Base-by-base conservation (phyloP, 352 stramenopile genomes). In the Phytophthora sansomeana region DNA sequence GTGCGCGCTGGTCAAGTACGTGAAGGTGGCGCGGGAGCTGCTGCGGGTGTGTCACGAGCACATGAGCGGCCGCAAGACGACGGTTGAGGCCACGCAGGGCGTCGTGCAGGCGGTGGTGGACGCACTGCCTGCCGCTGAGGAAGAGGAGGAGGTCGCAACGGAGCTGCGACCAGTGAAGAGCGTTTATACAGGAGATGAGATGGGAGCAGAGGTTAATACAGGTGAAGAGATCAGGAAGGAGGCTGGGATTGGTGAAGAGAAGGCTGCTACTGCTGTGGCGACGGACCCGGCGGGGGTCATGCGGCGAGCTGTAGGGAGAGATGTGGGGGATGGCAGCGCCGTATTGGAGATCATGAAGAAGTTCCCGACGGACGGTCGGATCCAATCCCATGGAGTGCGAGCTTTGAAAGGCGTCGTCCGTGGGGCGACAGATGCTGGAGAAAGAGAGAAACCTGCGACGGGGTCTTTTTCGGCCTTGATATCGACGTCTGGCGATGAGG, bases 291-390 rank as follows among this genome's bases (percentile, higher is more conserved):
- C 75, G 0, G 74, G 71, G 1, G 77, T 85, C 51, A 84, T 91
- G 72, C 74, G 80, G 16, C 76, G 82, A 35, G 82, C 80, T 4
- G 44, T 89, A 13, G 67, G 69, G 8, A 69, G 78, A 7, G 82
- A 91, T 36, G 48, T 70, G 0, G 78, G 80, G 1, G 70, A 89
- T 36, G 75, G 80, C 0, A 73, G 58, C 5, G 66, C 76, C 0
- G 62, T 91, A 9, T 17, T 87, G 16, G 62, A 74, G 19, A 81
- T 66, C 41, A 86, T 90, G 77, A 66, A 62, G 16, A 84, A 80
- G 44, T 90, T 75, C 41, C 50, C 75, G 28, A 36, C 47, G 4
- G 80, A 91, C 19, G 42, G 55, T 36, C 69, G 76, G 7, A 69
- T 89, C 26, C 80, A 91, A 41, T 68, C 68, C 3, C 78, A 82